phyloP scores from a whole-genome alignment of 2,329 filamentous ascomycete species.

The Chaetomiaceae sp. region DNA sequence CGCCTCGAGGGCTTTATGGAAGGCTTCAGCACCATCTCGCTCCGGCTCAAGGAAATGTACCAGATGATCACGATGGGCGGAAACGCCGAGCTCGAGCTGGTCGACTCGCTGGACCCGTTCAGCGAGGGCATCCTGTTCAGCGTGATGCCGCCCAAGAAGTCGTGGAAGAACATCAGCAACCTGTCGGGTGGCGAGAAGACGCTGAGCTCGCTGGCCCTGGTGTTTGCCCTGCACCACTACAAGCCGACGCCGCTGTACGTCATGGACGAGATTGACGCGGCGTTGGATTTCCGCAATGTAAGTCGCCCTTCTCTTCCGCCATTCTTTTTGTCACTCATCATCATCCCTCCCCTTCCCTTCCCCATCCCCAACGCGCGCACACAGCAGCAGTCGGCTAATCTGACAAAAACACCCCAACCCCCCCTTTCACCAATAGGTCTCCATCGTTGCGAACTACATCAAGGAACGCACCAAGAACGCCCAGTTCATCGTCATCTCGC shows the following conservation, averaged over 20 bases:
- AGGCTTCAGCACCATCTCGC: constrained; percentile 88
- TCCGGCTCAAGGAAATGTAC: constrained; percentile 98
- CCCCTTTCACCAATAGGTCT: constrained; percentile 60
- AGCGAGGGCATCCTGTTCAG: constrained; percentile 94
- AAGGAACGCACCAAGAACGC: constrained; percentile 99
- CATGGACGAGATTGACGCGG: constrained; percentile 99
- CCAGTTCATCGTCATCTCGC: constrained; percentile 96
- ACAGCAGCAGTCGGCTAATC: too few relatives aligned
- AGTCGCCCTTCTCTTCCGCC: constrained; percentile 39
- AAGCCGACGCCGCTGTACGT: constrained; percentile 97
- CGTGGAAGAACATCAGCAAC: constrained; percentile 99
- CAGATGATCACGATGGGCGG: constrained; percentile 99
- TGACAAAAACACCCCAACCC: too few relatives aligned
- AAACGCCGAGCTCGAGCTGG: constrained; percentile 94
- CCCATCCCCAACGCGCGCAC: too few relatives aligned
- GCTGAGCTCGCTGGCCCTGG: constrained; percentile 81
- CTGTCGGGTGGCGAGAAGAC: constrained; percentile 97
- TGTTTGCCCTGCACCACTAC: constrained; percentile 98
- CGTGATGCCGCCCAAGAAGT: constrained; percentile 99
- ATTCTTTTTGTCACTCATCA: not conserved
- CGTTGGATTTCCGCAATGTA: constrained; percentile 95
- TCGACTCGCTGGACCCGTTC: constrained; percentile 94
- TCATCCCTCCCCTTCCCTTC: not conserved
- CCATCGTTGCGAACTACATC: constrained; percentile 97
- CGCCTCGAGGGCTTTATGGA: constrained; percentile 98